These are phyloP conservation scores for Astrothelium subdiscretum DNA, from an alignment of 495 filamentous ascomycete species.

Conservation along the genomic window DNA sequence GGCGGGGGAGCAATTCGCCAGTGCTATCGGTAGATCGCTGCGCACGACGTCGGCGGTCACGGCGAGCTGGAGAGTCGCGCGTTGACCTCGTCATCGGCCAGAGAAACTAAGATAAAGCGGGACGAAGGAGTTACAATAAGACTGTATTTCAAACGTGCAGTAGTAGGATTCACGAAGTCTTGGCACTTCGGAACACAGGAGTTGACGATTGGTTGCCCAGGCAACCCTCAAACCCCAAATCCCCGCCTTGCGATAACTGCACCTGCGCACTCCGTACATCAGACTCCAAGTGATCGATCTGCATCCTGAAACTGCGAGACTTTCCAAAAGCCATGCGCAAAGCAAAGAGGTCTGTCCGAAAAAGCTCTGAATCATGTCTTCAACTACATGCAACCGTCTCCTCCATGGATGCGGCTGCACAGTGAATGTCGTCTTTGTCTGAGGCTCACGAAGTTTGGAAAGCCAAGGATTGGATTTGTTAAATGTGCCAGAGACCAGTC, in stretches of 20 bases:
- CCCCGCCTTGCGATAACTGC: background rate
- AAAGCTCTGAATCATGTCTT: no score
- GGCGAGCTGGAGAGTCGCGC: slow-evolving; percentile 18
- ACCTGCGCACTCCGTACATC: background rate
- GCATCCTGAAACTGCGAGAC: background rate
- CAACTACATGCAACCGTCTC: no score
- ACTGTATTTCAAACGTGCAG: background rate
- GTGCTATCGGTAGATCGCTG: slow-evolving; percentile 29
- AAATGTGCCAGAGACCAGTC: no score
- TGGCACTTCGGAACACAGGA: background rate
- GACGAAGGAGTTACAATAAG: background rate
- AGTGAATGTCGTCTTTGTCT: no score
- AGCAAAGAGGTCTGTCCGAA: background rate
- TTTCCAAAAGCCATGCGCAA: background rate
- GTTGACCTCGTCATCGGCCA: background rate
- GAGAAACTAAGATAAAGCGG: background rate
- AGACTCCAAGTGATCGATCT: background rate
- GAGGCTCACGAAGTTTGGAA: no score
- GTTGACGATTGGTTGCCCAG: background rate
- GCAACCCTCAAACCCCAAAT: background rate
- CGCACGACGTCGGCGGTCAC: slow-evolving; percentile 15
- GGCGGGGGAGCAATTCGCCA: slow-evolving; percentile 20
- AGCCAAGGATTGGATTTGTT: no score
- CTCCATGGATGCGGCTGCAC: no score
- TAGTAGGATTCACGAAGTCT: background rate